phyloP scores from a whole-genome alignment of 1,139 yeast genomes.

The Debaryomycetaceae sp. region DNA sequence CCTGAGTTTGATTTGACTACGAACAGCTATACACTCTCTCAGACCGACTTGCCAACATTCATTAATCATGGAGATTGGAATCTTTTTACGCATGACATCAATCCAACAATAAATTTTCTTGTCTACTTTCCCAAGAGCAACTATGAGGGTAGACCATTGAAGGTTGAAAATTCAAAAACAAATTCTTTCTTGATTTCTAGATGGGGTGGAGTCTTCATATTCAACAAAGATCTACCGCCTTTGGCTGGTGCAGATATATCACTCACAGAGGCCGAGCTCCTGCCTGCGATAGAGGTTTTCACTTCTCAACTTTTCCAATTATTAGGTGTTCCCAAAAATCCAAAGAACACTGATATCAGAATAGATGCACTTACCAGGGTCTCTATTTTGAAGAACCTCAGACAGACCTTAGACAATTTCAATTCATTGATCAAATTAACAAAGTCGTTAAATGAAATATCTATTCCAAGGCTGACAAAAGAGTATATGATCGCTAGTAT shows the following conservation, averaged over 20 bases:
- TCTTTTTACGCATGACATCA: constrained; percentile 49
- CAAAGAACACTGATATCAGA: constrained; percentile 58
- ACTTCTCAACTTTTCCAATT: constrained; percentile 71
- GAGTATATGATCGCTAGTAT: constrained; percentile 44
- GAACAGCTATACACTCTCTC: constrained; percentile 34
- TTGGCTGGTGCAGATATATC: constrained; percentile 18
- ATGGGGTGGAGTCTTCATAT: constrained; percentile 74
- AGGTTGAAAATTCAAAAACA: constrained; percentile 45
- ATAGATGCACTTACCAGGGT: constrained; percentile 65
- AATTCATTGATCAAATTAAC: constrained; percentile 69
- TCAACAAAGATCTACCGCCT: constrained; percentile 39
- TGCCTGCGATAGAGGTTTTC: constrained; percentile 63
- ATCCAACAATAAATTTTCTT: constrained; percentile 69
- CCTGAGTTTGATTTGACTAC: constrained; percentile 20
- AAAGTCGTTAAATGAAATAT: constrained; percentile 66
- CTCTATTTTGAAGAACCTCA: constrained; percentile 52
- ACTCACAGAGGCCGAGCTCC: constrained; percentile 45
- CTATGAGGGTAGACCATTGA: constrained; percentile 39
- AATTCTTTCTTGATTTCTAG: constrained; percentile 81
- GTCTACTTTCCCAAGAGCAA: constrained; percentile 56
- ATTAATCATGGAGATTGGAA: constrained; percentile 81
- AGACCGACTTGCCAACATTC: constrained; percentile 59
- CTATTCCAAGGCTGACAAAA: constrained; percentile 70
- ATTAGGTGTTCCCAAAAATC: constrained; percentile 58
- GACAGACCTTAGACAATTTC: constrained; percentile 52